phyloP scores from a whole-genome alignment of 176 grass and related monocot genomes.

The Chrysopogon serrulatus region DNA sequence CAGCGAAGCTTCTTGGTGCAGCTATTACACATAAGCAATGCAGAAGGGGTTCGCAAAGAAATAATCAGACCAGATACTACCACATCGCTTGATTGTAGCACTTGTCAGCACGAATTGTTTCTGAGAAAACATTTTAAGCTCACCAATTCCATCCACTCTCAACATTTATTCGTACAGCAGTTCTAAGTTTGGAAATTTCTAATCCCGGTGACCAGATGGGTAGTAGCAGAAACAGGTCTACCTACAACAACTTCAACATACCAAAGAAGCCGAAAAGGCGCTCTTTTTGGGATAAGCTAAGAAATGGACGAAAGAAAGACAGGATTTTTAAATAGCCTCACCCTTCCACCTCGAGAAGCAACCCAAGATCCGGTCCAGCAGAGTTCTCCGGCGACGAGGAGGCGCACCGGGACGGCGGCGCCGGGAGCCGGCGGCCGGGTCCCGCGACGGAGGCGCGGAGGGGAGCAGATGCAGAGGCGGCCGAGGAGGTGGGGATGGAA shows the following conservation, averaged over 20 bases:
- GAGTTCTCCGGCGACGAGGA: background rate
- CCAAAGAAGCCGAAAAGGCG: background rate
- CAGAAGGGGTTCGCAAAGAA: background rate
- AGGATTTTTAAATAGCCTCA: background rate
- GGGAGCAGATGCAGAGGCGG: background rate
- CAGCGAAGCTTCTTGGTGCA: background rate
- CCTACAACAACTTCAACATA: background rate
- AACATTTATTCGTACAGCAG: background rate
- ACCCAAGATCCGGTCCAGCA: background rate
- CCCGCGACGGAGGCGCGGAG: background rate
- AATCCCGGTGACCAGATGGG: background rate
- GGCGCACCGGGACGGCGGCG: conserved; percentile 15
- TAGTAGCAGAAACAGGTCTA: background rate
- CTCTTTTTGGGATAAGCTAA: background rate
- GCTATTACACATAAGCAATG: background rate
- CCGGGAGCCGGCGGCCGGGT: background rate
- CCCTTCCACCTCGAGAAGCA: conserved; percentile 66
- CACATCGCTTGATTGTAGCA: background rate
- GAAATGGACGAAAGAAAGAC: background rate
- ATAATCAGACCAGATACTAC: background rate
- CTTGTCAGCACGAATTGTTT: background rate
- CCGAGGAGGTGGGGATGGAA: background rate
- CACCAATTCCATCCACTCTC: background rate
- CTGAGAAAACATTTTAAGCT: background rate
- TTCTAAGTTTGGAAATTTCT: background rate